Evolutionary conservation across 768 basidiomycete genomes (phyloP), one percentile per base, ranked within the genome.

Genomic region (Rhodotorula kratochvilovae): DNA sequence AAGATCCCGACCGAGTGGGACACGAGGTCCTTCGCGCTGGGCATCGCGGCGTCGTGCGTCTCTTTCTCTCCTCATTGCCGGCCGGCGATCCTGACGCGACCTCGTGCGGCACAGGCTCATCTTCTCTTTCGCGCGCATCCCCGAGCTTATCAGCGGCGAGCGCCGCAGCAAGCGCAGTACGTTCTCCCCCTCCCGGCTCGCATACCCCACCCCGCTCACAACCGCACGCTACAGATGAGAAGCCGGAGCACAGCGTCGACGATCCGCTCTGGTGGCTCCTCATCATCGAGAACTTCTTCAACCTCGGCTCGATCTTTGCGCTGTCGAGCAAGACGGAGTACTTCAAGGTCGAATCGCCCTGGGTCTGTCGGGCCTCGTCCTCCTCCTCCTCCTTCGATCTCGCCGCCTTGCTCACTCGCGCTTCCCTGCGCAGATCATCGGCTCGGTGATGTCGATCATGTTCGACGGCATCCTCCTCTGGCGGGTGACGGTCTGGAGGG

Each of bases 221-320:
- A 12, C 21, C 45, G 19, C 21, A 7, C 8, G 7, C 45, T 8
- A 27, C n/a, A 54, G 19, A 53, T 19, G 42, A 67, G 43, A 25
- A 43, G 53, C 66, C 60, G 2, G 56, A 29, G 2, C 42, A 39
- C 8, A 31, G 35, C 1, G 42, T 61, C 43, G 35, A 43, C 8
- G 66, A 67, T 53, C 59, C 66, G 21, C 57, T 60, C 39, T n/a
- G 13, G 6, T 35, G 4, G 8, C 27, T 35, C 25, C 46, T 19
- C 48, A 67, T 60, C 29, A 12, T 61, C 53, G 66, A 67, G 33
- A 67, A 57, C 33, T 3, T 57, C 55, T 67, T 67, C 66, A 67
- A 67, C 53, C 31, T 67, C 5, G 16, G 16, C 5, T 45, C 66
- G 12, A 67, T 67, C 21, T 21, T 67, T 17, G 29, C 50, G 15